Evolutionary conservation across 225 moss, liverwort and hornwort genomes (phyloP).

Genomic region (Neckera pumila): DNA sequence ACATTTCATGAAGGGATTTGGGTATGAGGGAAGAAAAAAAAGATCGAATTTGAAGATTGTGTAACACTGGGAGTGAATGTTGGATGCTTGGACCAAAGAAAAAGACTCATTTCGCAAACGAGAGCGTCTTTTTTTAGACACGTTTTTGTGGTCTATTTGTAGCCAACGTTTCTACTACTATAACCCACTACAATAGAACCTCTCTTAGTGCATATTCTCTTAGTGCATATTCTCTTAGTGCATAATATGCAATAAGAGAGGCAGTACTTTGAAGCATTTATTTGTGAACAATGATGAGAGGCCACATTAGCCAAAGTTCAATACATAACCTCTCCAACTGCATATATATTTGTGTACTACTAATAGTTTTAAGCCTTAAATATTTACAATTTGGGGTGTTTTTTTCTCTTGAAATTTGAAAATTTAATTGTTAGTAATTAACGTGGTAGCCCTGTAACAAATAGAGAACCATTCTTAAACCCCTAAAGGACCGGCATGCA

Average conservation of each 20-base stretch:
- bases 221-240: no score
- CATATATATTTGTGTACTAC: neutral
- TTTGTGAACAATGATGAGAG: no score
- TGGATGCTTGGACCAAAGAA: neutral
- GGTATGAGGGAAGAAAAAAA: accelerated
- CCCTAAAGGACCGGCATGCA: no score
- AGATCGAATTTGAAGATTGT: neutral
- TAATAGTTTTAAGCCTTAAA: neutral
- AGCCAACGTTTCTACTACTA: accelerated
- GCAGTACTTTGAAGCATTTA: no score
- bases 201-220: no score
- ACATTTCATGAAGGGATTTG: no score
- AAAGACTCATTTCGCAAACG: neutral
- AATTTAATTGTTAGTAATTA: neutral
- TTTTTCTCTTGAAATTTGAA: neutral
- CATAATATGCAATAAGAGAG: no score
- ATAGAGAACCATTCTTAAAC: accelerated
- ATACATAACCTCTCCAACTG: no score
- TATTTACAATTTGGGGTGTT: neutral
- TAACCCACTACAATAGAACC: accelerated
- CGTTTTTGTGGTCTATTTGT: neutral
- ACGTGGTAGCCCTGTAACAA: neutral
- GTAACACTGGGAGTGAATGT: neutral
- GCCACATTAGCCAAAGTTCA: no score
- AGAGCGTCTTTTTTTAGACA: accelerated